Evolutionary conservation across 2,329 filamentous ascomycete species (phyloP), one percentile per base, ranked within the genome.

Genomic region (Talaromyces rugulosus): DNA sequence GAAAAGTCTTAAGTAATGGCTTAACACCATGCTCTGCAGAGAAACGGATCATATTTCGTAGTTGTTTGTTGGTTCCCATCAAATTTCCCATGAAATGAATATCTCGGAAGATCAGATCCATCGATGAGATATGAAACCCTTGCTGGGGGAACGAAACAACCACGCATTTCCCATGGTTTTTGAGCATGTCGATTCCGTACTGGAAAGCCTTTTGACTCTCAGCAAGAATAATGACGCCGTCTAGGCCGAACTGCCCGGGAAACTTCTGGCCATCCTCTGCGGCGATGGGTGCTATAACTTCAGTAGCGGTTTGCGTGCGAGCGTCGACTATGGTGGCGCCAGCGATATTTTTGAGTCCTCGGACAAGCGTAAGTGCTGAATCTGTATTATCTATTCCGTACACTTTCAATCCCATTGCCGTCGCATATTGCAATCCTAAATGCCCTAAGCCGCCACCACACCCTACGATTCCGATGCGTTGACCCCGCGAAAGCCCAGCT

Each of bases 391-490:
- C 77, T 5, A 63, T 56, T 23, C 62, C 62, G 42, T 63, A 63
- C 5, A 75, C 74, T 51, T 89, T 85, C 36, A 86, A 87, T 11
- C 87, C 87, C 1, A 92, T 79, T 0, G 89, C 89, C 63, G 84
- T 84, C 0, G 89, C 86, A 71, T 84, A 90, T 66, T 90, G 82
- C 27, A 92, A 74, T 0, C 84, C 90, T 63, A 91, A 86, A 69
- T 92, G 89, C 0, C 89, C 0, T 12, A 92, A 77, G 0, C 89
- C 89, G 31, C 89, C 89, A 8, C 92, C 78, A 53, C 59, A 61
- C 3, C 89, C 89, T 14, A 90, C 80, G 56, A 92, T 84, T 0
- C 84, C 89, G 1, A 93, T 87, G 7, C 77, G 81, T 72, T 89
- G 89, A 1, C 88, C 89, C 0, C 88, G 85, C 2, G 86, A 85